These are phyloP conservation scores for Curvularia sp. DNA, from an alignment of 2,329 filamentous ascomycete genomes.

Conservation along the genomic window DNA sequence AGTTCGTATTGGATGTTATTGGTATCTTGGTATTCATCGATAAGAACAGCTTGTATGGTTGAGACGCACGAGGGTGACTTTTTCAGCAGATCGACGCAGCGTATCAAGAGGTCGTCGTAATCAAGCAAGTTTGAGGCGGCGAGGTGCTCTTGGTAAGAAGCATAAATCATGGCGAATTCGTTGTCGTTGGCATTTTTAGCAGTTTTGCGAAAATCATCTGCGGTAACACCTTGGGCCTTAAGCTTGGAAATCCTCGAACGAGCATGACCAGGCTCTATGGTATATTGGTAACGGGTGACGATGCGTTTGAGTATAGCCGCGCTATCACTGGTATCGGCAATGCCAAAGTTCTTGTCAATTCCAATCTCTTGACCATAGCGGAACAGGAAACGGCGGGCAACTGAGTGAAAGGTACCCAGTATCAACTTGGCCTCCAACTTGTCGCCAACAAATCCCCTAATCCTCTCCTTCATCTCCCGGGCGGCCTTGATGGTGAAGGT, in stretches of 20 bases:
- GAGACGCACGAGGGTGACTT: constrained; percentile 79
- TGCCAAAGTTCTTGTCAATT: constrained; percentile 82
- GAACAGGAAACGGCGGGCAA: constrained; percentile 82
- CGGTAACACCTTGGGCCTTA: constrained; percentile 63
- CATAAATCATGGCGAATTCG: constrained; percentile 72
- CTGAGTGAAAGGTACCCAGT: constrained; percentile 93
- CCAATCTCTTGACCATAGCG: constrained; percentile 86
- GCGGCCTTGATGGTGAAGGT: constrained; percentile 98
- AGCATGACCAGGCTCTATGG: constrained; percentile 73
- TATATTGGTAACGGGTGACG: constrained; percentile 73
- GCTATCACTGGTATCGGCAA: constrained; percentile 85
- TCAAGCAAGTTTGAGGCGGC: constrained; percentile 82
- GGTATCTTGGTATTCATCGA: constrained; percentile 98
- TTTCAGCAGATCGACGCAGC: constrained; percentile 79
- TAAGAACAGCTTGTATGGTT: constrained; percentile 88
- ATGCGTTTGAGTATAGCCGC: constrained; percentile 81
- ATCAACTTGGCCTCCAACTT: constrained; percentile 78
- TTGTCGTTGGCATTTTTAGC: constrained; percentile 61
- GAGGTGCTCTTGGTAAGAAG: constrained; percentile 79
- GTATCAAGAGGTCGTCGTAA: constrained; percentile 89
- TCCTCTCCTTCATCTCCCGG: constrained; percentile 88
- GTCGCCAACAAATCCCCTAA: constrained; percentile 80
- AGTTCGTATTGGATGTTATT: constrained; percentile 94
- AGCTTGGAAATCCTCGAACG: constrained; percentile 74
- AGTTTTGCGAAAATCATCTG: constrained; percentile 52